Percentiles rank a stretch among this genome's conserved stretches.
Evolutionary conservation across 176 grass and related monocot genomes (phyloP).

Genomic region (Eleusine indica): DNA sequence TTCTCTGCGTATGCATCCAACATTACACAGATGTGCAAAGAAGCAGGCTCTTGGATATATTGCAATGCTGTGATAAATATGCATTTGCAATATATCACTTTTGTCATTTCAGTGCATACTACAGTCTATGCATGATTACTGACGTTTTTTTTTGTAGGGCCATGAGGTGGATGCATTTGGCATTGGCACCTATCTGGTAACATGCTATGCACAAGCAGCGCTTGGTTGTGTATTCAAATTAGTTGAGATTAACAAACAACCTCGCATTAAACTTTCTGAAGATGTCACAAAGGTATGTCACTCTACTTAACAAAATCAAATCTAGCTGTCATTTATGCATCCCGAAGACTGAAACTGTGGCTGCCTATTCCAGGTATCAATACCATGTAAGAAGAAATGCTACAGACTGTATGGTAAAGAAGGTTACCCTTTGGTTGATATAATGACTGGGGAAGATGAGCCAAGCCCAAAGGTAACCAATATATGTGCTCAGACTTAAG

Average conservation of each 20-base stretch:
- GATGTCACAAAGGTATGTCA: conserved; percentile 84
- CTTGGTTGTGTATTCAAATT: conserved; percentile 99
- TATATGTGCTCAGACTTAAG: conserved; percentile 16
- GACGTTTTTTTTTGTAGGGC: conserved; percentile 47
- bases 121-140: conserved; percentile 34
- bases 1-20: conserved; percentile 7
- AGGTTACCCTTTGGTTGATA: conserved; percentile 81
- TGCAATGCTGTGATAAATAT: conserved; percentile 4
- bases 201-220: conserved; percentile 92
- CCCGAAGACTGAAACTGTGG: conserved; percentile 5
- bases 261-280: conserved; percentile 97
- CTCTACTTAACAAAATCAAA: conserved; percentile 23
- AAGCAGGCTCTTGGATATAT: conserved; percentile 5
- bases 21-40: background rate
- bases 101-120: background rate
- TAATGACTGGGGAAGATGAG: conserved; percentile 88
- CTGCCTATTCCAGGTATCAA: conserved; percentile 68
- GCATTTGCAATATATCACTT: background rate
- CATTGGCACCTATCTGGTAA: conserved; percentile 91
- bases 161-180: conserved; percentile 96
- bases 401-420: conserved; percentile 94
- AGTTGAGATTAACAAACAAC: conserved; percentile 93
- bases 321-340: conserved; percentile 1
- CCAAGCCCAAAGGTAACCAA: conserved; percentile 73
- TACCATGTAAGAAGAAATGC: conserved; percentile 94